Evolutionary conservation across 345 rosid genomes (phyloP), one percentile per base, ranked within the genome.

Genomic region (Pistacia atlantica): DNA sequence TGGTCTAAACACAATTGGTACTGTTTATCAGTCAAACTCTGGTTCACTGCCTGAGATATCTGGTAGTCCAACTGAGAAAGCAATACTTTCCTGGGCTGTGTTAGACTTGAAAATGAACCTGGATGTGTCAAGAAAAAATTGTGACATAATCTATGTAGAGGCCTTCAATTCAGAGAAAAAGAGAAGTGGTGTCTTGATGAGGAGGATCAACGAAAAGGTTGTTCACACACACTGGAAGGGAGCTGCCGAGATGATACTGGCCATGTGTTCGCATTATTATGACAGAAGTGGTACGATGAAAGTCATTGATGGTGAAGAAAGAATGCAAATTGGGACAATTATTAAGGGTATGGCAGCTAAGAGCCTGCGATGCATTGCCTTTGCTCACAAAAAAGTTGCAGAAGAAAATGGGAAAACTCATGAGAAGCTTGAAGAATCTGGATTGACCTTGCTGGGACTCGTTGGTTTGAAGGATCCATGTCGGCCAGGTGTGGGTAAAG

Each of bases 151-250:
- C 37, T 81, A 86, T 6, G 87, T 86, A 17, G 84, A 76, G 2
- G 68, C 88, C 67, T 87, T 87, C 84, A 84, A 84, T 79, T 89
- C 91, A 2, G 84, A 83, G 83, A 89, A 83, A 73, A 89, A 89
- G 71, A 82, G 80, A 66, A 85, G 88, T 18, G 92, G 92, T 2
- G 83, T 89, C 11, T 49, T 76, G 68, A 72, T 76, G 73, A 78
- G 73, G 80, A 82, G 67, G 68, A 77, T 25, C 1, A 66, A 71
- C 33, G 79, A 84, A 28, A 48, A 58, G 20, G 55, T 38, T 14
- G 42, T 77, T 76, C 89, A 83, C 7, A 78, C 71, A 51, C 90
- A 89, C 71, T 86, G 90, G 89, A 87, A 89, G 60, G 90, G 92
- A 65, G 89, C 86, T 28, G 89, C 90, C 1, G 90, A 89, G 78